Conservation (phyloP, 2,329 filamentous ascomycete species). For the Ophiostoma sp. region DNA sequence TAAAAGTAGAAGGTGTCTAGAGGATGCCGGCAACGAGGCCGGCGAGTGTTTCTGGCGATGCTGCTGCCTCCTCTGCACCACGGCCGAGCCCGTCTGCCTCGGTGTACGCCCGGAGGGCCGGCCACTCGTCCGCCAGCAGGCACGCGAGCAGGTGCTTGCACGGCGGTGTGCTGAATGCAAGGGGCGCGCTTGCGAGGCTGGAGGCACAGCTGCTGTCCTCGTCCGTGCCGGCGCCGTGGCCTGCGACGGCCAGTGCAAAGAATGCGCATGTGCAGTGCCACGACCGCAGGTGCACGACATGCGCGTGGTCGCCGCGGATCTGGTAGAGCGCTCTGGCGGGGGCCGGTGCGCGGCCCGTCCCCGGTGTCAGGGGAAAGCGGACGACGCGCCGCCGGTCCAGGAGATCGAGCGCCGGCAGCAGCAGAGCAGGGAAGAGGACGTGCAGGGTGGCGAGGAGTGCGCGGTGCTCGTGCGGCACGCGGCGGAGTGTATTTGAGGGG, state of each 20-base stretch:
- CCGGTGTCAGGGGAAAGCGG: slow-evolving; percentile 37
- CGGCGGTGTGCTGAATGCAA: slow-evolving; percentile 37
- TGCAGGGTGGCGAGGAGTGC: slow-evolving; percentile 72
- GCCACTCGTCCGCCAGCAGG: slow-evolving; percentile 64
- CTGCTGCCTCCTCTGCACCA: slow-evolving; percentile 32
- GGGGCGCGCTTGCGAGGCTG: neutral
- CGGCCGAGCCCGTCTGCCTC: slow-evolving; percentile 46
- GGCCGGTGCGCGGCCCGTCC: slow-evolving; percentile 10
- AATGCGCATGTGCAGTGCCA: slow-evolving; percentile 91
- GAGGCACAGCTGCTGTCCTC: slow-evolving; percentile 20
- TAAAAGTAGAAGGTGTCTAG: neutral
- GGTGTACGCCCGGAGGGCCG: slow-evolving; percentile 45
- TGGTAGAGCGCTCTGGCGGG: slow-evolving; percentile 23
- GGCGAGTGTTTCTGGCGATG: slow-evolving; percentile 57
- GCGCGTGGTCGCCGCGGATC: slow-evolving; percentile 36
- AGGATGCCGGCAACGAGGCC: slow-evolving; percentile 53
- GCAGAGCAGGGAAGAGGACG: slow-evolving; percentile 71
- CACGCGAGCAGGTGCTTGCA: slow-evolving; percentile 92
- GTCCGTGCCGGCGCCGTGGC: slow-evolving; percentile 13
- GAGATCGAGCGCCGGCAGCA: slow-evolving; percentile 81
- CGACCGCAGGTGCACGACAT: slow-evolving; percentile 65
- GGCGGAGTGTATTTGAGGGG: slow-evolving; percentile 35
- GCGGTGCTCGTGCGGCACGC: slow-evolving; percentile 38
- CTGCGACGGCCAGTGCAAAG: slow-evolving; percentile 58
- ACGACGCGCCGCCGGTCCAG: slow-evolving; percentile 72